Evolutionary conservation across 169 alveolate species (phyloP), one percentile per base, ranked within the genome.

Genomic region (Cryptosporidium viatorum): DNA sequence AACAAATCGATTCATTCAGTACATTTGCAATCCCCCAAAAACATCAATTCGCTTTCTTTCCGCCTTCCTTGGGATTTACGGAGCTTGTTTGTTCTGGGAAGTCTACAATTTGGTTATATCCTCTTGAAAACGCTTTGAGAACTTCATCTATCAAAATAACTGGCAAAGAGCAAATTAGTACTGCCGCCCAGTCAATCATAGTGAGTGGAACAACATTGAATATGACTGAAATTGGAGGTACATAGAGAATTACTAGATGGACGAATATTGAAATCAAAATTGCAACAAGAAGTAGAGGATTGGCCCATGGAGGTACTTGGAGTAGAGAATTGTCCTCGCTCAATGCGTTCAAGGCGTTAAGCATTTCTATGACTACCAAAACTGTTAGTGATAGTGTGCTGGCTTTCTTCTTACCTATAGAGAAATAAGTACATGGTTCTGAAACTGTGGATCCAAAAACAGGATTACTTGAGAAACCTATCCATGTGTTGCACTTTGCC

Each of bases 321-420:
- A 98, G 85, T 37, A 98, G 92, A 14, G 99, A 98, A 52, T 96
- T 96, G 91, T 98, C 99, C 92, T 98, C 99, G 18, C 99, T 97
- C 31, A 98, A 94, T 23, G 99, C 99, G 91, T 98, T 98, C 86
- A 97, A 94, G 12, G 99, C 99, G 91, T 98, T 98, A 69, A 98
- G 94, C 99, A 98, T 98, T 92, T 98, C 99, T 59, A 98, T 97
- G 33, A 97, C 94, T 31, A 98, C 99, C 52, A 98, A 93, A 39
- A 97, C 99, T 6, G 99, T 97, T 69, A 98, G 93, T 59, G 98
- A 93, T 33, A 98, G 93, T 14, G 99, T 97, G 70, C 98, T 95
- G 37, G 99, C 97, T 93, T 98, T 98, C 37, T 94, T 94, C 92
- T 98, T 98, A 14, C 99, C 99, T 60, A 93, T 86, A 10, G 99